These are phyloP conservation scores for Colletotrichum plurivorum DNA, from an alignment of 2,329 filamentous ascomycete genomes.

Conservation along the genomic window DNA sequence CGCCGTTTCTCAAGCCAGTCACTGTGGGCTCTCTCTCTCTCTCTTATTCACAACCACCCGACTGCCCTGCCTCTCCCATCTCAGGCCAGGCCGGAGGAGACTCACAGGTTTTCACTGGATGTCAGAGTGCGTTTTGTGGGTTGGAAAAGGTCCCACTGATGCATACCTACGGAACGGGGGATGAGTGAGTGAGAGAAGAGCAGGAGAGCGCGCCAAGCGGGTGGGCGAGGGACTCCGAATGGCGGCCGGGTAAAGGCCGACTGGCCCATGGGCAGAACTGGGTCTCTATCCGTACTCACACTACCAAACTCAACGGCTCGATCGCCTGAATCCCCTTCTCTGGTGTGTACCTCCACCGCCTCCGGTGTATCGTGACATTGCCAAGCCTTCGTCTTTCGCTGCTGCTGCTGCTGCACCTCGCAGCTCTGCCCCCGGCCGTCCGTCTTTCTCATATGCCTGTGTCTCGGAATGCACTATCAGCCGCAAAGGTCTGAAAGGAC, in stretches of 20 bases:
- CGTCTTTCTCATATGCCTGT: background rate
- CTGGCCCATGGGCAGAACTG: slow-evolving; percentile 1
- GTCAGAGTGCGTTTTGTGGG: slow-evolving; percentile 23
- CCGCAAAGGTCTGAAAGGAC: background rate
- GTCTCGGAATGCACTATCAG: background rate
- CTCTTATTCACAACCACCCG: background rate
- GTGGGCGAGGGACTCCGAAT: slow-evolving; percentile 22
- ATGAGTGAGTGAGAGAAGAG: slow-evolving; percentile 1
- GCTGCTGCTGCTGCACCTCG: background rate
- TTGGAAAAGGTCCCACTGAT: slow-evolving; percentile 13
- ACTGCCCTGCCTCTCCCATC: background rate
- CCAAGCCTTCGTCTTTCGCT: background rate
- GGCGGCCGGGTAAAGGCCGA: slow-evolving; percentile 33
- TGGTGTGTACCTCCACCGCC: slow-evolving; percentile 26
- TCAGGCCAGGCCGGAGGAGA: slow-evolving; percentile 5
- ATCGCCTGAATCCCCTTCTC: slow-evolving; percentile 1
- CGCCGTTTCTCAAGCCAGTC: background rate
- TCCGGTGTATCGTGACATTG: slow-evolving; percentile 16
- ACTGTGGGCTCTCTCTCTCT: background rate
- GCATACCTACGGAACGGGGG: slow-evolving; percentile 22
- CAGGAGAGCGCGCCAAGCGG: background rate
- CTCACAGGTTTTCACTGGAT: background rate
- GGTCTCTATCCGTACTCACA: slow-evolving; percentile 2
- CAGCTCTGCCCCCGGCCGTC: background rate
- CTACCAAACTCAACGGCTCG: background rate